phyloP scores from a whole-genome alignment of 352 stramenopile species.

The Pythium phragmitis region DNA sequence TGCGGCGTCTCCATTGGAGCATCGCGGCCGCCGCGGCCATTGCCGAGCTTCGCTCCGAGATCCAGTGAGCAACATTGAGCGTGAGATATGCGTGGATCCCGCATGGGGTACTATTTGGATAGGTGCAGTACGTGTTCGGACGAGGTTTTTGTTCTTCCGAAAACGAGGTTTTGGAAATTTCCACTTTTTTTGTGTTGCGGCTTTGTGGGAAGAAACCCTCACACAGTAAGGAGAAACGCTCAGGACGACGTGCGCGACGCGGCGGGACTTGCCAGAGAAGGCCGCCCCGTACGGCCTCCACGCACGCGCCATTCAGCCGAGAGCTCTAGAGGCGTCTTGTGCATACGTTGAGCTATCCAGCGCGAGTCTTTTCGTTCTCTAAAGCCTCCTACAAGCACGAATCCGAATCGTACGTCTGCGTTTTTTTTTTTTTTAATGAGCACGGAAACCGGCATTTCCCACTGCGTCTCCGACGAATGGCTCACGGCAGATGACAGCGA shows the following conservation, averaged over 20 bases:
- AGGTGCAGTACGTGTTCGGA: neutral
- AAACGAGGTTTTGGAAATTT: conserved; percentile 9
- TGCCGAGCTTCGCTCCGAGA: conserved; percentile 6
- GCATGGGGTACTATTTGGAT: neutral
- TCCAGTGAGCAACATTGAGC: neutral
- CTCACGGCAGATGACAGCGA: neutral
- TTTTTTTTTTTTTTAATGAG: neutral
- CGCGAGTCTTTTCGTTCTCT: neutral
- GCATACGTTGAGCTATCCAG: neutral
- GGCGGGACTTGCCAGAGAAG: neutral
- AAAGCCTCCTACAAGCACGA: conserved; percentile 5
- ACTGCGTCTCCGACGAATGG: neutral
- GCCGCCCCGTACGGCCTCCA: neutral
- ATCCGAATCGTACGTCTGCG: neutral
- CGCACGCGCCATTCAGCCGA: neutral
- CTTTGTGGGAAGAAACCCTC: neutral
- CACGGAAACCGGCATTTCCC: neutral
- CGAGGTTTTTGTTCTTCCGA: conserved; percentile 6
- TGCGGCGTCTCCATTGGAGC: conserved; percentile 20
- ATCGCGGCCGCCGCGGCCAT: conserved; percentile 13
- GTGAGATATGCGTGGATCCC: neutral
- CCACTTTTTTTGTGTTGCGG: neutral
- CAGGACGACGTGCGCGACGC: neutral
- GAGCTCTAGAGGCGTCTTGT: neutral
- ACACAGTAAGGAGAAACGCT: neutral